Evolutionary conservation across 768 basidiomycete species (phyloP).

Genomic region (Hygrophoropsis aurantiaca): DNA sequence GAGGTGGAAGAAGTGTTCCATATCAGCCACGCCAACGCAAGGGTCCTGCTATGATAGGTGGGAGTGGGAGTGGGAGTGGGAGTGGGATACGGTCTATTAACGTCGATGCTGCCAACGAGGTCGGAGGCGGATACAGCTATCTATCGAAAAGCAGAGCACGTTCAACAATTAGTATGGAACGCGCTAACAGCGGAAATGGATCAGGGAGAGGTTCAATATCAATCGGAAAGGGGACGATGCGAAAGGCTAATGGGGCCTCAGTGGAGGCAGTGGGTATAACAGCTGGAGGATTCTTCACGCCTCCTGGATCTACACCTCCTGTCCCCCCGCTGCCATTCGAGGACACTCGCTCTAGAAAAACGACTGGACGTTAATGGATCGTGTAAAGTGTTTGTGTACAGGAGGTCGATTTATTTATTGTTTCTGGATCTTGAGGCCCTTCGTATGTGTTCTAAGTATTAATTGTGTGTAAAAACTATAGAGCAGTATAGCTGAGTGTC

Average conservation of each 20-base stretch:
- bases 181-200: constrained; percentile 24
- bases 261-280: constrained; percentile 78
- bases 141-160: constrained; percentile 42
- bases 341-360: no score
- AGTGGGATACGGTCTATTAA: constrained; percentile 35
- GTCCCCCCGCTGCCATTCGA: constrained; percentile 16
- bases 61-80: constrained; percentile 14
- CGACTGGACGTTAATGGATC: no score
- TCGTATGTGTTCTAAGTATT: no score
- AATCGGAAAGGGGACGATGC: constrained; percentile 58
- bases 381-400: no score
- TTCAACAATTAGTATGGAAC: constrained; percentile 70
- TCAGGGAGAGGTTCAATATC: constrained; percentile 59
- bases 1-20: constrained; percentile 18
- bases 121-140: constrained; percentile 19
- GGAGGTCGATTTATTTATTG: not conserved
- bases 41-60: no score
- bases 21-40: constrained; percentile 45
- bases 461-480: no score
- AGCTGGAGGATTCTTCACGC: constrained; percentile 74
- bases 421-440: not conserved
- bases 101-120: constrained; percentile 23
- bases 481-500: no score
- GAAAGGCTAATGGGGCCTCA: constrained; percentile 66
- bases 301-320: constrained; percentile 41